Evolutionary conservation across 441 rosid genomes (phyloP).

Genomic region (Populus hybrid): DNA sequence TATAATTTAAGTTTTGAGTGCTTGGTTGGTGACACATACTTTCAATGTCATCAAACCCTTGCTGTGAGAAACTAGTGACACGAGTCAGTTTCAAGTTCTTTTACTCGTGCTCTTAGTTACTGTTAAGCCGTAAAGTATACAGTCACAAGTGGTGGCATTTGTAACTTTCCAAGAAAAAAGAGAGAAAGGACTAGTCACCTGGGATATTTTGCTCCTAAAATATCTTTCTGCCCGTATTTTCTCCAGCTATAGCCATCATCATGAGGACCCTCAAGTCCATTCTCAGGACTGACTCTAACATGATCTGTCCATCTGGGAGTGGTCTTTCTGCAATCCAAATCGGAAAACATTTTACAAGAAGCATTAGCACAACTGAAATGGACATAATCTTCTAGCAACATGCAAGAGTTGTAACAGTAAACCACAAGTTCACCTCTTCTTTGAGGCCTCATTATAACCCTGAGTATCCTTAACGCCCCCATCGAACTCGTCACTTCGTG

Average conservation of each 20-base stretch:
- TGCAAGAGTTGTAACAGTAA: neutral
- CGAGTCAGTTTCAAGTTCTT: neutral
- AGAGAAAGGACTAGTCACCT: conserved; percentile 35
- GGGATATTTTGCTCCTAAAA: conserved; percentile 85
- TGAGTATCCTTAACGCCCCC: conserved; percentile 37
- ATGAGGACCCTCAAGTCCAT: too few species aligned
- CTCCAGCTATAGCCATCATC: too few species aligned
- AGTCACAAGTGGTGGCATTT: neutral
- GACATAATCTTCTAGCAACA: neutral
- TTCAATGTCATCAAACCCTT: neutral
- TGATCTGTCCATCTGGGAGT: too few species aligned
- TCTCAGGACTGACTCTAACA: too few species aligned
- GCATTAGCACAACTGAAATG: conserved; percentile 6
- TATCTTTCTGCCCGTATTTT: too few species aligned
- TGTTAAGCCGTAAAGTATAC: neutral
- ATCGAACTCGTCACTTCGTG: conserved; percentile 62
- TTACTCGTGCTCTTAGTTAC: neutral
- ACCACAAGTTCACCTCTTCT: conserved; percentile 51
- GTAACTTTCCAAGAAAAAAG: neutral
- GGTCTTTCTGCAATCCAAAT: too few species aligned
- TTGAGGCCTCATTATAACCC: conserved; percentile 26
- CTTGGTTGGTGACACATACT: neutral
- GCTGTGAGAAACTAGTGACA: too few species aligned
- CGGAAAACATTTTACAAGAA: too few species aligned
- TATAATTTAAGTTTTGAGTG: neutral